Percentiles rank a stretch among this genome's conserved stretches.
These are phyloP conservation scores for Suhomyces sp. DNA, from an alignment of 805 yeast species.

Conservation along the genomic window DNA sequence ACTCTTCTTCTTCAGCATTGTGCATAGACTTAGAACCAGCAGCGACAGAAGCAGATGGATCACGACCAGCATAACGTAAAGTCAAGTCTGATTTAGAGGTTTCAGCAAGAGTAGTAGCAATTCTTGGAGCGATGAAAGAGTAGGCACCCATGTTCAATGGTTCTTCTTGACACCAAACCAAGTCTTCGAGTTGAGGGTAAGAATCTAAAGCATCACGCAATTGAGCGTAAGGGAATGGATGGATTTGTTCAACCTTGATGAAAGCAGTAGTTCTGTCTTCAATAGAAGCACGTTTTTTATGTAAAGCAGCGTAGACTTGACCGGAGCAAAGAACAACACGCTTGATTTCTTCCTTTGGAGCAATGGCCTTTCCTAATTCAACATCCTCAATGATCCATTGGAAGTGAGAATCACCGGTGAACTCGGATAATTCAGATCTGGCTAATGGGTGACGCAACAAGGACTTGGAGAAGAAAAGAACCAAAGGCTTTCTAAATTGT, in stretches of 20 bases:
- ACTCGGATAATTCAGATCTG: constrained; percentile 76
- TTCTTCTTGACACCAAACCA: constrained; percentile 98
- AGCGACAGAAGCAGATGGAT: constrained; percentile 97
- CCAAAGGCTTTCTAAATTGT: constrained; percentile 93
- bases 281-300: constrained; percentile 78
- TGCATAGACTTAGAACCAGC: constrained; percentile 94
- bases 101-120: constrained; percentile 70
- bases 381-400: constrained; percentile 94
- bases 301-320: constrained; percentile 91
- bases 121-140: constrained; percentile 78
- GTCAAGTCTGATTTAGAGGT: constrained; percentile 56
- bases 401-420: constrained; percentile 89
- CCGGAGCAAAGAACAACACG: constrained; percentile 83
- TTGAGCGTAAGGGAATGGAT: constrained; percentile 98
- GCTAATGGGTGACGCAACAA: constrained; percentile 97
- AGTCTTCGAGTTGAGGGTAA: constrained; percentile 80
- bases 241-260: constrained; percentile 87
- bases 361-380: constrained; percentile 77
- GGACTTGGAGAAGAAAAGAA: constrained; percentile 85
- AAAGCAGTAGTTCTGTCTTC: constrained; percentile 84
- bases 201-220: constrained; percentile 76
- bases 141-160: constrained; percentile 96
- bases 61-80: constrained; percentile 92
- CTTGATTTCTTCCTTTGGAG: constrained; percentile 77
- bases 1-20: constrained; percentile 80